Base-by-base conservation (phyloP, 148 eudicot genomes). In the Vaccinium vitisidaea region DNA sequence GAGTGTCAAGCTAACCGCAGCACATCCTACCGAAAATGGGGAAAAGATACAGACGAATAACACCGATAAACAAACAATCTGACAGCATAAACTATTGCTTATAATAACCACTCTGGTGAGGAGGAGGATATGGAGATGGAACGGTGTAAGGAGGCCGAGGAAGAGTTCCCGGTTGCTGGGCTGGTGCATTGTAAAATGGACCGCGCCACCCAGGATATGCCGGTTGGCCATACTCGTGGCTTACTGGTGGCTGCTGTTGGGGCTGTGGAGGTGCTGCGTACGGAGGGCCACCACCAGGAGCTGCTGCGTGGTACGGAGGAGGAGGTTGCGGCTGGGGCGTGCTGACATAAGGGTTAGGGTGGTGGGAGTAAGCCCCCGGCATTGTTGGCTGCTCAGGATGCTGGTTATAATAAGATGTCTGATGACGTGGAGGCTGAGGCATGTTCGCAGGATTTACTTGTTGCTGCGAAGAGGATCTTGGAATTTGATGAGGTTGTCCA, bases 121-220 rank as follows among this genome's bases (percentile, higher is more conserved):
- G 89, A 81, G 99, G 97, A 76, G 93, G 94, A 56, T 94, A 93
- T 30, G 93, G 91, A 74, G 91, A 82, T 8, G 94, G 95, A 65
- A 83, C 83, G 3, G 91, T 90, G 88, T 97, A 97, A 52, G 99
- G 99, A 52, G 99, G 99, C 53, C 93, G 91, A 30, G 99, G 98
- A 86, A 88, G 84, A 36, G 92, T 83, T 63, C 93, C 92, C 2
- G 94, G 91, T 87, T 95, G 98, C 88, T 93, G 98, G 53, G 91
- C 83, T 7, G 89, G 92, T 25, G 91, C 87, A 77, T 94, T 94
- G 80, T 94, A 94, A 88, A 94, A 97, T 53, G 94, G 92, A 50
- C 96, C 98, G 36, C 91, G 93, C 99, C 99, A 97, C 43, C 98
- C 98, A 1, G 96, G 98, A 84, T 97, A 95, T 36, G 95, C 98